These are phyloP conservation scores for Trichoderma hamatum DNA, from an alignment of 2,329 filamentous ascomycete species.

Conservation along the genomic window DNA sequence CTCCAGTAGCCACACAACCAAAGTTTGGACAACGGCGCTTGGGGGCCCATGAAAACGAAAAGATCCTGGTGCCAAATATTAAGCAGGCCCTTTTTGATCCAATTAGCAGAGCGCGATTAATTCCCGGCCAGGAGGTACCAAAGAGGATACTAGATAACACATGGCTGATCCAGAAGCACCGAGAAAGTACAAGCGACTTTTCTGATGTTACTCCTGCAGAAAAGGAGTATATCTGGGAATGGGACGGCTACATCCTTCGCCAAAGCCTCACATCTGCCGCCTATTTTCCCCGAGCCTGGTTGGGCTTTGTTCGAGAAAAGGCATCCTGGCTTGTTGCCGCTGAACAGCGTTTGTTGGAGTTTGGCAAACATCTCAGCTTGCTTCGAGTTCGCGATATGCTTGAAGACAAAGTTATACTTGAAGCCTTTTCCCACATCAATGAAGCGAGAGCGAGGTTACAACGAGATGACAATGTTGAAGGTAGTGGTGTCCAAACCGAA, in stretches of 20 bases:
- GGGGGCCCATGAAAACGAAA: constrained; percentile 32
- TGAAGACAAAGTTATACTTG: constrained; percentile 47
- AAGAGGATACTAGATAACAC: constrained; percentile 49
- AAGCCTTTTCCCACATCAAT: constrained; percentile 49
- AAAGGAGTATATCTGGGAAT: constrained; percentile 61
- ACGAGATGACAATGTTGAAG: constrained; percentile 25
- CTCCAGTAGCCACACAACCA: constrained; percentile 30
- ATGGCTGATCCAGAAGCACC: constrained; percentile 63
- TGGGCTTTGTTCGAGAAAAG: constrained; percentile 55
- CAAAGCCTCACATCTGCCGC: constrained; percentile 55
- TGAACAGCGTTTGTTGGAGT: constrained; percentile 54
- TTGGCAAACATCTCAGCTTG: constrained; percentile 57
- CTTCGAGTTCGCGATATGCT: constrained; percentile 54
- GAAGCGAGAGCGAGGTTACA: constrained; percentile 42
- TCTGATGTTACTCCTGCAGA: constrained; percentile 57
- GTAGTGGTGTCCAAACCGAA: constrained; percentile 20
- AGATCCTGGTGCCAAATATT: constrained; percentile 52
- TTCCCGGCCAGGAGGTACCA: constrained; percentile 53
- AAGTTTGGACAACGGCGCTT: constrained; percentile 22
- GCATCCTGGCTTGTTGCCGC: constrained; percentile 55
- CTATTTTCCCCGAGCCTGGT: constrained; percentile 56
- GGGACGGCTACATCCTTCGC: constrained; percentile 58
- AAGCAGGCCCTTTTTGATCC: constrained; percentile 60
- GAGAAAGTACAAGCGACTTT: constrained; percentile 60
- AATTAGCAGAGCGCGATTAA: constrained; percentile 56